These are phyloP conservation scores for Aphanocladium album DNA, from an alignment of 2,329 filamentous ascomycete species.

Conservation along the genomic window DNA sequence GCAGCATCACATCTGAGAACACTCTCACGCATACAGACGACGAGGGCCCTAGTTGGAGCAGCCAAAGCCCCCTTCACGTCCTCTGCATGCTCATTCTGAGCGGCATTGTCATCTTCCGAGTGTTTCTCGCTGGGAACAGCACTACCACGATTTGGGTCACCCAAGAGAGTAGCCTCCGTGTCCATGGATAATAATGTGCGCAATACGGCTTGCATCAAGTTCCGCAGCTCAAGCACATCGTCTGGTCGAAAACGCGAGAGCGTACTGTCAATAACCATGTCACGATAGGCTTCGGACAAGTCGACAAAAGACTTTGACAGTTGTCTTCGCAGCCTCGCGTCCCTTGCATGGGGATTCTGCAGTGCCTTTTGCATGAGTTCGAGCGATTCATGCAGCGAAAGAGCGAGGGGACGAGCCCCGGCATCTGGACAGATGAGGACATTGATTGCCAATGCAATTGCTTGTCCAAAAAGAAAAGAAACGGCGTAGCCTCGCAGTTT, in stretches of 20 bases:
- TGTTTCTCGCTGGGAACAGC: conserved; percentile 11
- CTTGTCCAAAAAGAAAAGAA: conserved; percentile 52
- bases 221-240: conserved; percentile 47
- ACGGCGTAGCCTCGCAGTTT: conserved; percentile 49
- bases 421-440: conserved; percentile 47
- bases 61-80: conserved; percentile 27
- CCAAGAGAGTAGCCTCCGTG: conserved; percentile 43
- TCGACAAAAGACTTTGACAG: conserved; percentile 50
- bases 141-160: conserved; percentile 21
- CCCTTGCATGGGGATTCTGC: conserved; percentile 24
- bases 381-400: conserved; percentile 42
- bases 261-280: conserved; percentile 53
- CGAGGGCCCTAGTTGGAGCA: conserved; percentile 41
- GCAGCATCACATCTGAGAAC: conserved; percentile 45
- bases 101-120: not conserved
- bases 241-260: conserved; percentile 47
- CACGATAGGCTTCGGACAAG: conserved; percentile 50
- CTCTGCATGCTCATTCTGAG: conserved; percentile 9
- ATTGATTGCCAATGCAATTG: conserved; percentile 45
- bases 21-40: conserved; percentile 40
- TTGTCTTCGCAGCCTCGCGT: conserved; percentile 33
- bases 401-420: conserved; percentile 48
- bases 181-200: conserved; percentile 48
- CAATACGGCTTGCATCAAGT: conserved; percentile 51
- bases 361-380: conserved; percentile 38